These are phyloP conservation scores for fission yeast (Schizosaccharomyces pombe) DNA, from an alignment of 805 yeast genomes.

Conservation along the genomic window DNA sequence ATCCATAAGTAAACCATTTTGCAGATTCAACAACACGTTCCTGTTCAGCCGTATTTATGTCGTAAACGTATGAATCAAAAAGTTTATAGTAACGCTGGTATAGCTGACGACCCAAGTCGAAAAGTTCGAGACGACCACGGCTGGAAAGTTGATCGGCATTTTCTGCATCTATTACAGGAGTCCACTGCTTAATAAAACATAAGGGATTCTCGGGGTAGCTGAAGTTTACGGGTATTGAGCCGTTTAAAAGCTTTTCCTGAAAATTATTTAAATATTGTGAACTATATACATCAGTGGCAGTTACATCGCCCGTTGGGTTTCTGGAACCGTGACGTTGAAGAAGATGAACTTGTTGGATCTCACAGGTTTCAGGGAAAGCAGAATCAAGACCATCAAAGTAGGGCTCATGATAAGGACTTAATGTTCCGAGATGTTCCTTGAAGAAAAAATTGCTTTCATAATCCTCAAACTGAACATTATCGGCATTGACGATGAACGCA, in stretches of 20 bases:
- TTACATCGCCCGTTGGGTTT: background rate
- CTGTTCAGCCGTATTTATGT: background rate
- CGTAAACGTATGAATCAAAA: background rate
- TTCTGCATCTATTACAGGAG: background rate
- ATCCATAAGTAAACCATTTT: background rate
- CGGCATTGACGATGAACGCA: background rate
- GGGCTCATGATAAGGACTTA: background rate
- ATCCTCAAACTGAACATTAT: background rate
- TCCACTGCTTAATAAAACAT: background rate
- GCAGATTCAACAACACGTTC: background rate
- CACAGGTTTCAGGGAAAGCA: background rate
- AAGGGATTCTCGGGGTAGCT: background rate
- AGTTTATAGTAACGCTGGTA: background rate
- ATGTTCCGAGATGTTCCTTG: background rate
- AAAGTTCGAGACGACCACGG: background rate
- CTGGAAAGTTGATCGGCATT: background rate
- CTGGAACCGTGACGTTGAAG: conserved; percentile 1
- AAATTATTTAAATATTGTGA: background rate
- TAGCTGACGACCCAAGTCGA: background rate
- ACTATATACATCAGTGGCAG: background rate
- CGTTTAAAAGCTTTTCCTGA: background rate
- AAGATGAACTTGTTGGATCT: background rate
- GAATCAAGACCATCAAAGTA: background rate
- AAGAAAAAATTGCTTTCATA: background rate
- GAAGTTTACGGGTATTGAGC: background rate